These are phyloP conservation scores for Trichocladium uniseriatum DNA, from an alignment of 495 filamentous ascomycete species.

Conservation along the genomic window DNA sequence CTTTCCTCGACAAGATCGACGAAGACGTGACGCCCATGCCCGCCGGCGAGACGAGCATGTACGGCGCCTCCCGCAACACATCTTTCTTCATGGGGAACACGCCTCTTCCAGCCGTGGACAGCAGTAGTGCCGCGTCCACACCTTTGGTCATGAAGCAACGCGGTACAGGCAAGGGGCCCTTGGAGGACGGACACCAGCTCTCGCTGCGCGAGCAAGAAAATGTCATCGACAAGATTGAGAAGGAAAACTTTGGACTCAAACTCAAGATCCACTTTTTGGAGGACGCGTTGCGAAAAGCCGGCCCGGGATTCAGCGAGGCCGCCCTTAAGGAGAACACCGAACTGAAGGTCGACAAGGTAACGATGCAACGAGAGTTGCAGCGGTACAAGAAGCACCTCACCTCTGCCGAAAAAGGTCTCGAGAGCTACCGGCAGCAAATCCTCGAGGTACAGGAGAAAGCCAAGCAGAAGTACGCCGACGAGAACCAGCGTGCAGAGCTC, in stretches of 20 bases:
- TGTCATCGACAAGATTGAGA: slow-evolving; percentile 90
- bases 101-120: slow-evolving; percentile 55
- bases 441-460: slow-evolving; percentile 69
- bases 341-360: slow-evolving; percentile 81
- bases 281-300: slow-evolving; percentile 69
- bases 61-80: slow-evolving; percentile 48
- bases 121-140: slow-evolving; percentile 71
- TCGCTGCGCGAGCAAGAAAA: slow-evolving; percentile 91
- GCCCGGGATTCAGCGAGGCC: slow-evolving; percentile 75
- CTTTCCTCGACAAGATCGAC: slow-evolving; percentile 52
- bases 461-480: slow-evolving; percentile 61
- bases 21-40: slow-evolving; percentile 55
- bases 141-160: slow-evolving; percentile 58
- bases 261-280: slow-evolving; percentile 75
- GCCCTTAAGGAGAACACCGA: slow-evolving; percentile 92
- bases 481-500: slow-evolving; percentile 49
- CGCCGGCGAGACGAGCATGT: slow-evolving; percentile 55
- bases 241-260: slow-evolving; percentile 76
- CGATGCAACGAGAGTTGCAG: slow-evolving; percentile 75
- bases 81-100: slow-evolving; percentile 44
- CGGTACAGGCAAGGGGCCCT: slow-evolving; percentile 47
- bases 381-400: slow-evolving; percentile 71
- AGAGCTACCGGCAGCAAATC: slow-evolving; percentile 67
- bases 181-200: slow-evolving; percentile 76
- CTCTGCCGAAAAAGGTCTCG: slow-evolving; percentile 69